Percentiles rank a stretch among this genome's conserved stretches.
phyloP scores from a whole-genome alignment of 768 basidiomycete species.

The Pleurotus sapidus region DNA sequence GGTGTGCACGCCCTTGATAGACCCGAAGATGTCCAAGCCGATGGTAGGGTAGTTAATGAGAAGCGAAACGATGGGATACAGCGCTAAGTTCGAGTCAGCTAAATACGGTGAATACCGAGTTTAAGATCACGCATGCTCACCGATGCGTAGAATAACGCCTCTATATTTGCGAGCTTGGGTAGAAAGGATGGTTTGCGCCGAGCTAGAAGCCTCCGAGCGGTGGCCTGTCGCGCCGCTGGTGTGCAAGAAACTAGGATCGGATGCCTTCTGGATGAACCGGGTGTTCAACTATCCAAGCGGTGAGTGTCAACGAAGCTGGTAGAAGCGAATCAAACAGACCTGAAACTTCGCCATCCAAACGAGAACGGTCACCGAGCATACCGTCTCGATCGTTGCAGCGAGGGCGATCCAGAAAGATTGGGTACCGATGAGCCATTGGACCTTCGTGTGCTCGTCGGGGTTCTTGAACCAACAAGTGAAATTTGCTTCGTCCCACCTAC shows the following conservation, averaged over 20 bases:
- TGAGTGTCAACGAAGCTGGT: not conserved
- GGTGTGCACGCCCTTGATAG: conserved; percentile 12
- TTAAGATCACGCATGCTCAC: conserved; percentile 1
- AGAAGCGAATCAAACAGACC: conserved; percentile 8
- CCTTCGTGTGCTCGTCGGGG: conserved; percentile 7
- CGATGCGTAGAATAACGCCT: conserved; percentile 13
- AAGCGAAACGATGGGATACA: conserved; percentile 22
- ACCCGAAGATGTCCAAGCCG: conserved; percentile 17
- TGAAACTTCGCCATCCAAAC: conserved; percentile 16
- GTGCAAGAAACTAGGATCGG: not conserved
- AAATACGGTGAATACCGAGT: too few relatives aligned
- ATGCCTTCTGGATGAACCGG: not conserved
- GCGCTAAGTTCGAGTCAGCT: conserved; percentile 4
- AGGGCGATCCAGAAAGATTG: conserved; percentile 21
- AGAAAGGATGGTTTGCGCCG: not conserved
- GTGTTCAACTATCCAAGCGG: not conserved
- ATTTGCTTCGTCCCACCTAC: conserved; percentile 15
- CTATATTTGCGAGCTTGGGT: conserved; percentile 3
- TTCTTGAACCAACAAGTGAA: conserved; percentile 21
- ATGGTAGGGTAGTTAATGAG: conserved; percentile 17
- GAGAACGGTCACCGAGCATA: conserved; percentile 15
- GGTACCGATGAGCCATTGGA: conserved; percentile 23
- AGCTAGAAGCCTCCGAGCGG: not conserved
- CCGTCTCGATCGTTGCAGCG: conserved; percentile 16
- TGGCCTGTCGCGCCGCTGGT: not conserved